Conservation (phyloP, 2,329 filamentous ascomycete genomes). For the Hypoxylon sp. region DNA sequence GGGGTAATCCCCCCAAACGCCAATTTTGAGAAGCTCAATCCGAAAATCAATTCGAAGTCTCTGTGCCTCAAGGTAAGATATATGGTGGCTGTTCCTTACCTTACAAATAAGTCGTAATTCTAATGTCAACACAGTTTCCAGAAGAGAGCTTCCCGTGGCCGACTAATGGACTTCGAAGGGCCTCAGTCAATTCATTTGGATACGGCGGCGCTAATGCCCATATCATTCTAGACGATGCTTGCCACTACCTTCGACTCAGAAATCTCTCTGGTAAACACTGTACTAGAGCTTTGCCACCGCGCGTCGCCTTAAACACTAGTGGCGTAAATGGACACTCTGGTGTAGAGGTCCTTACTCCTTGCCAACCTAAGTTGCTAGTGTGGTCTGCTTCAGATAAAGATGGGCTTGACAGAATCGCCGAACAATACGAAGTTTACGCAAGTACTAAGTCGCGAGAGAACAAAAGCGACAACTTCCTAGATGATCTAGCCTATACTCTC, state of each 20-base stretch:
- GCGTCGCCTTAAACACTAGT: neutral
- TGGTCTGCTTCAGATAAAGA: conserved; percentile 23
- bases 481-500: conserved; percentile 45
- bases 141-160: conserved; percentile 40
- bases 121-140: neutral
- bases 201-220: conserved; percentile 52
- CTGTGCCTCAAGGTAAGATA: conserved; percentile 10
- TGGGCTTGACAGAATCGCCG: conserved; percentile 8
- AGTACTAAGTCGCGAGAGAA: neutral
- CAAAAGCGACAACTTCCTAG: neutral
- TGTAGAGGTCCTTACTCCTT: too few species aligned
- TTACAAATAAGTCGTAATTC: neutral
- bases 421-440: neutral
- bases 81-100: neutral
- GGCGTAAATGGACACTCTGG: too few species aligned
- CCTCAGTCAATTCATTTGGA: conserved; percentile 51
- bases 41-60: conserved; percentile 33
- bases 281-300: neutral
- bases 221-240: conserved; percentile 46
- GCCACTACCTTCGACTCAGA: conserved; percentile 24
- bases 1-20: conserved; percentile 52
- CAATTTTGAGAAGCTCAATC: conserved; percentile 52
- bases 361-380: conserved; percentile 8
- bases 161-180: conserved; percentile 32
- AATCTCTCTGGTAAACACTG: conserved; percentile 15